Base-by-base conservation (phyloP, 805 yeast species). In the Scheffersomyces ergatensis region DNA sequence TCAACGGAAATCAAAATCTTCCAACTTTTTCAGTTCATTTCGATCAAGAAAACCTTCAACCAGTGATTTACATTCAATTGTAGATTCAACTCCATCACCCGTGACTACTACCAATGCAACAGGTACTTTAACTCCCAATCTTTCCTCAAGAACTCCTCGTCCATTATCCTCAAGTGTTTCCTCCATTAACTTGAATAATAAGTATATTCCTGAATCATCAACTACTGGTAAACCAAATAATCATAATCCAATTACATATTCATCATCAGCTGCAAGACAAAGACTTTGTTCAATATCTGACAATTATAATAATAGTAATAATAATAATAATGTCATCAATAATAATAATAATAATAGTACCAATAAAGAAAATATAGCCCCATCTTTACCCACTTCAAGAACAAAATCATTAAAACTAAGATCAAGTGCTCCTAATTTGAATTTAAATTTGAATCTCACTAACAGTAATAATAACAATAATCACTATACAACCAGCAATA, bases 371-470 rank as follows among this genome's bases (percentile, higher is more conserved):
- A 43, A 39, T 16, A 16, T 29, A 21, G 14, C 17, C 12, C 33
- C 17, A 17, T n/a, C 15, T 7, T 11, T 7, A 19, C 14, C 16
- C 13, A 9, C 17, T 7, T 12, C 29, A 21, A 35, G 14, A 23
- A 36, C 32, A 6, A 47, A 38, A 29, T 25, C 46, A 7, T 42
- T 55, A 16, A 50, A 50, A 39, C 39, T 57, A 5, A 41, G 60
- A 25, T 47, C 55, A 3, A 55, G 60, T 34, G 55, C 55, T 3
- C 59, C 60, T 4, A 54, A 50, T 33, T 49, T 58, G 34, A 44
- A 40, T 29, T 29, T 29, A 29, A 15, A n/a, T 15, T 15, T 25
- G n/a, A 25, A 25, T 25, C 13, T 25, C 11, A 25, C 9, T 9
- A 21, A 21, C 24, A 21, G 9, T 9, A 25, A 11, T 12, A 9